These are phyloP conservation scores for Gyrodon lividus DNA, from an alignment of 768 basidiomycete genomes.

Conservation along the genomic window DNA sequence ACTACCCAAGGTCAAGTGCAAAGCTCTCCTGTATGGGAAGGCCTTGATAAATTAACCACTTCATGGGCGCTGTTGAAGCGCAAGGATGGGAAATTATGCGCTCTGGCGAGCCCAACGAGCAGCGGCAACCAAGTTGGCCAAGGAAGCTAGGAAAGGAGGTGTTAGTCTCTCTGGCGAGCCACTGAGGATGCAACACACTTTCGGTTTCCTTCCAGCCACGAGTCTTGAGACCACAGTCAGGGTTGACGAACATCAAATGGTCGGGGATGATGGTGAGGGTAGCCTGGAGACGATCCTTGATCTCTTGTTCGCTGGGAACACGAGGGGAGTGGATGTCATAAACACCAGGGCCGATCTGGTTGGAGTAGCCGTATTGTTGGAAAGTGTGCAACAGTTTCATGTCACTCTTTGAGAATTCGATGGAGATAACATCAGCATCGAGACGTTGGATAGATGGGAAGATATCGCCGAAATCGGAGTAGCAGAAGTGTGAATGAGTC, in stretches of 20 bases:
- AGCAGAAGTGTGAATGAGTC: slow-evolving; percentile 99
- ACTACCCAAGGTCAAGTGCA: slow-evolving; percentile 56
- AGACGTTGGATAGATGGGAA: slow-evolving; percentile 96
- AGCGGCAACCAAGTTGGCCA: slow-evolving; percentile 83
- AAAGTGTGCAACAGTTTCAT: slow-evolving; percentile 96
- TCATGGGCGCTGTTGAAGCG: slow-evolving; percentile 93
- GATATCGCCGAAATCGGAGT: slow-evolving; percentile 98
- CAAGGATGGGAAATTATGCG: slow-evolving; percentile 55
- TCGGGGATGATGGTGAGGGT: slow-evolving; percentile 82
- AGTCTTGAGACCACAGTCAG: slow-evolving; percentile 98
- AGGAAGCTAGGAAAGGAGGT: slow-evolving; percentile 49
- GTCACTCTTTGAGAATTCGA: slow-evolving; percentile 98
- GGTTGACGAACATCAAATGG: slow-evolving; percentile 88
- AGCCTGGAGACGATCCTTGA: slow-evolving; percentile 84
- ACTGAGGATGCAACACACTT: slow-evolving; percentile 36
- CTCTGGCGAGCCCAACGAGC: slow-evolving; percentile 91
- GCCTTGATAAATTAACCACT: slow-evolving; percentile 57
- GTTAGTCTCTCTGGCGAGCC: slow-evolving; percentile 3
- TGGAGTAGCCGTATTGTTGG: slow-evolving; percentile 92
- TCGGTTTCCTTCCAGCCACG: slow-evolving; percentile 99
- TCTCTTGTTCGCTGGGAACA: slow-evolving; percentile 91
- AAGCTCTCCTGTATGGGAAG: slow-evolving; percentile 27
- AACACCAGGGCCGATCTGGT: slow-evolving; percentile 97
- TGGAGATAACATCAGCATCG: slow-evolving; percentile 98
- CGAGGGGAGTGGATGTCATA: slow-evolving; percentile 99